phyloP scores from a whole-genome alignment of 2,329 filamentous ascomycete species.

The Trichoderma lentiforme region DNA sequence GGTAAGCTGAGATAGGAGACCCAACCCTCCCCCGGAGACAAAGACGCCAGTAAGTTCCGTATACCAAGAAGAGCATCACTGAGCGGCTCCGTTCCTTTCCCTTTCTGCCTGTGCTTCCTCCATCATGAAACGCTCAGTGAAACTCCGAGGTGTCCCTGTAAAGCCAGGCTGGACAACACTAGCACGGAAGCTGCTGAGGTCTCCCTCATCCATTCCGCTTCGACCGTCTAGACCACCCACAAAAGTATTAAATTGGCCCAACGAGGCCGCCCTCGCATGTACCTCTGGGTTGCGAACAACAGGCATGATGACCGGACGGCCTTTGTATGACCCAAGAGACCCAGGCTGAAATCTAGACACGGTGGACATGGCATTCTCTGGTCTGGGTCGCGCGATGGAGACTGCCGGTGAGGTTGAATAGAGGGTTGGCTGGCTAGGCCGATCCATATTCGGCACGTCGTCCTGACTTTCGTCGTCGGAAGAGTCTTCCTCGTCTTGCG shows the following conservation, averaged over 20 bases:
- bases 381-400: constrained; percentile 33
- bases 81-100: constrained; percentile 22
- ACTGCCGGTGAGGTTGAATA: constrained; percentile 47
- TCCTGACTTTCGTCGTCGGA: constrained; percentile 26
- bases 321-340: constrained; percentile 54
- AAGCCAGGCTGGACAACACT: constrained; percentile 40
- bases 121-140: constrained; percentile 48
- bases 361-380: constrained; percentile 32
- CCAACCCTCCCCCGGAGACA: constrained; percentile 21
- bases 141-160: constrained; percentile 44
- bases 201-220: constrained; percentile 46
- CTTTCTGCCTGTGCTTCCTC: constrained; percentile 41
- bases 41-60: constrained; percentile 24
- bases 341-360: constrained; percentile 36
- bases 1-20: constrained; percentile 22
- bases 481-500: constrained; percentile 38
- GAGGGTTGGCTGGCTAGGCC: constrained; percentile 21
- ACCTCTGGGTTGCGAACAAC: constrained; percentile 49
- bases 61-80: constrained; percentile 16
- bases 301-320: constrained; percentile 50
- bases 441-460: not conserved
- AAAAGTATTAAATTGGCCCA: constrained; percentile 49
- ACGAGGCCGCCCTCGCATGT: constrained; percentile 45
- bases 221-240: constrained; percentile 53
- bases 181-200: constrained; percentile 43